Base-by-base conservation (phyloP, 345 rosid species). In the Boechera stricta region DNA sequence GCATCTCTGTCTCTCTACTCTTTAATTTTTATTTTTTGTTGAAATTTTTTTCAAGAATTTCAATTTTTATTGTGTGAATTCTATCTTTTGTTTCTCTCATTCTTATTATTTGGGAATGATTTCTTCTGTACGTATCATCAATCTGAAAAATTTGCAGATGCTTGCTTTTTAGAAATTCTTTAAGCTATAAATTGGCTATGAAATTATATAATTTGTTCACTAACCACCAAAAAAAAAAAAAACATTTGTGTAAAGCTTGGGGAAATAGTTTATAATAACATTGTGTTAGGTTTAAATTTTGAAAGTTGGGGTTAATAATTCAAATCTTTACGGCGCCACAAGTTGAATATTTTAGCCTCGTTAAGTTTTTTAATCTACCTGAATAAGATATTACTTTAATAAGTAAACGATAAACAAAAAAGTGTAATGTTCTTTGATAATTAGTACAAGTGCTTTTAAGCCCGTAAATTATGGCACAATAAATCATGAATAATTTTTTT, bases 1-100 rank as follows among this genome's bases (percentile, higher is more conserved):
- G 75, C 67, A 44, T 57, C 41, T 70, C 33, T 69, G 3, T 69
- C 3, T 58, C 29, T 64, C 13, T 53, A 16, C 57, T 63, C 57
- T 4, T 54, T 53, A 16, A 44, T 36, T 48, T 24, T 38, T 6
- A n/a, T n/a, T n/a, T n/a, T n/a, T n/a, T n/a, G n/a, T n/a, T n/a
- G n/a, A n/a, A n/a, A 4, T 77, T 64, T 60, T 64, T 28, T 58
- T 10, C 41, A 55, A 54, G 21, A 67, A 53, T 67, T 67, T 73
- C 78, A 67, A 60, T 72, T 78, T 58, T 24, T 38, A 67, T 78
- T 72, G 82, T 79, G 74, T 79, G 70, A 73, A 67, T 68, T 44
- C 28, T 71, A 18, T 76, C 3, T 53, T 13, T 67, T 21, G 5
- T 59, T 31, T 58, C 21, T 61, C 68, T 33, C 73, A 35, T 59